Evolutionary conservation across 2,329 filamentous ascomycete species (phyloP).

Genomic region (Alternaria sp.): DNA sequence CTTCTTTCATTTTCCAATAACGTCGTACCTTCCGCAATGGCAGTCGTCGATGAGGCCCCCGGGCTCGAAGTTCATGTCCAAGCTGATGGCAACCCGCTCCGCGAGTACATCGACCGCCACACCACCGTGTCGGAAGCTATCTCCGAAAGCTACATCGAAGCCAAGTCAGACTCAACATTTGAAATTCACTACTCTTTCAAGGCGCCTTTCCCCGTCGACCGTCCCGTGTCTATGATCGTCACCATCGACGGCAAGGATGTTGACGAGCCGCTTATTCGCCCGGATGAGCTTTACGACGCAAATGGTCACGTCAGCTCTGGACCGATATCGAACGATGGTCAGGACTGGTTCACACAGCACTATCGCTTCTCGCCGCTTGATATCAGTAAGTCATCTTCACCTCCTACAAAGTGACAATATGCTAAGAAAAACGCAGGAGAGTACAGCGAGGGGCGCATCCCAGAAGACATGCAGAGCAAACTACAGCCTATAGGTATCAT

Average conservation of each 20-base stretch:
- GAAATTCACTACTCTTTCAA: conserved; percentile 19
- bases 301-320: conserved; percentile 6
- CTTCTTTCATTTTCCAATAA: too few relatives aligned
- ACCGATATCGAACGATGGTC: conserved; percentile 1
- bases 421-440: neutral
- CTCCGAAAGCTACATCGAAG: conserved; percentile 37
- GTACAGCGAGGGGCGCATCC: neutral
- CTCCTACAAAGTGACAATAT: fast-evolving
- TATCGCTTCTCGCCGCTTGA: conserved; percentile 22
- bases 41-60: conserved; percentile 5
- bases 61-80: conserved; percentile 27
- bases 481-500: conserved; percentile 19
- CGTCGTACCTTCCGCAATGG: conserved; percentile 13
- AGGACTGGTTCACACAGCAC: conserved; percentile 6
- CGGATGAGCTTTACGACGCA: conserved; percentile 2
- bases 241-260: conserved; percentile 26
- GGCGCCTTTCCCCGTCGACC: conserved; percentile 3
- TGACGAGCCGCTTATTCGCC: conserved; percentile 7
- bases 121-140: conserved; percentile 1
- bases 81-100: conserved; percentile 21
- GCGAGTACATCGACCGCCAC: conserved; percentile 31
- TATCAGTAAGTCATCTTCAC: conserved; percentile 4
- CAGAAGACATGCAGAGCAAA: conserved; percentile 2
- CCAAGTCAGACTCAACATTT: conserved; percentile 28
- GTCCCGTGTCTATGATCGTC: conserved; percentile 17